phyloP scores from a whole-genome alignment of 257 asterid species.

The Gentiana straminea region DNA sequence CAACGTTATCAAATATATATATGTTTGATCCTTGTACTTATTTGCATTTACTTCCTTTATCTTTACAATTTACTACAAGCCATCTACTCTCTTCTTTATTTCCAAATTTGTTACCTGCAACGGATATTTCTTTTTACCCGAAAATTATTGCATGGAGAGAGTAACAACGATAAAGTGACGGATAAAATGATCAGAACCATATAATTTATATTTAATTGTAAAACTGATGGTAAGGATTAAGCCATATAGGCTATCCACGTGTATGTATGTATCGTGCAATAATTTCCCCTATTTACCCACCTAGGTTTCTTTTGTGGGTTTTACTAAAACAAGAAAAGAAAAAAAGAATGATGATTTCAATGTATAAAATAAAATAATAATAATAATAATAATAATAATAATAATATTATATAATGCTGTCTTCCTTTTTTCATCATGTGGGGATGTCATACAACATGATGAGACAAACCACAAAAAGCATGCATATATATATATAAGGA shows the following conservation, averaged over 20 bases:
- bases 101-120: background rate
- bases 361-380: background rate
- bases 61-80: background rate
- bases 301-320: slow-evolving; percentile 14
- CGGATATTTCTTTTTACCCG: slow-evolving; percentile 2
- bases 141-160: background rate
- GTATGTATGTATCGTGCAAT: too few relatives aligned
- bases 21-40: too few relatives aligned
- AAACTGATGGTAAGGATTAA: too few relatives aligned
- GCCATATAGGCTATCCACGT: too few relatives aligned
- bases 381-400: too few relatives aligned
- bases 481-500: slow-evolving; percentile 11
- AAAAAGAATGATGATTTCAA: slow-evolving; percentile 16
- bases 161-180: too few relatives aligned
- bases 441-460: slow-evolving; percentile 9
- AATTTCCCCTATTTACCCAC: background rate
- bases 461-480: slow-evolving; percentile 5
- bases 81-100: background rate
- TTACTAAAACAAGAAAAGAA: slow-evolving; percentile 38
- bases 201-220: too few relatives aligned
- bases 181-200: too few relatives aligned
- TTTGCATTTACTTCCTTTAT: background rate
- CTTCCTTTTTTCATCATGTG: slow-evolving; percentile 19
- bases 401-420: slow-evolving; percentile 11
- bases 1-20: too few relatives aligned